Evolutionary conservation across 1,284 basidiomycete species (phyloP).

Genomic region (Blastosporella zonata): DNA sequence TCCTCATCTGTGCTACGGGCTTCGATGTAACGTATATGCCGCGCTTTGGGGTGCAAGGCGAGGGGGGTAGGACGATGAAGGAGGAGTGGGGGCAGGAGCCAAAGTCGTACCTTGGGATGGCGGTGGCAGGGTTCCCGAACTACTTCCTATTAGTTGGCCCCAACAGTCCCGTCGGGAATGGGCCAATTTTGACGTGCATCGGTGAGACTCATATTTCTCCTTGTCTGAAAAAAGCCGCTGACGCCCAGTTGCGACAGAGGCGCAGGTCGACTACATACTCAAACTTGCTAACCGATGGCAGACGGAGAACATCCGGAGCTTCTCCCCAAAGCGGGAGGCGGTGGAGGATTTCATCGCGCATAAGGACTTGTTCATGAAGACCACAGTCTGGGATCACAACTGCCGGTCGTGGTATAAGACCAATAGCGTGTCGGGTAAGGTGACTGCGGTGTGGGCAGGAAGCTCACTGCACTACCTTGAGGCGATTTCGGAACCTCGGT

Average conservation of each 20-base stretch:
- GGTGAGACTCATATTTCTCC: constrained; percentile 22
- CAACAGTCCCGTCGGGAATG: constrained; percentile 32
- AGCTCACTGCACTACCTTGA: constrained; percentile 33
- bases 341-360: constrained; percentile 29
- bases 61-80: constrained; percentile 20
- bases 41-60: constrained; percentile 29
- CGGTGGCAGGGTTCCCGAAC: constrained; percentile 29
- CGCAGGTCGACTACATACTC: constrained; percentile 31
- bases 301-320: constrained; percentile 32
- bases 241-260: constrained; percentile 20
- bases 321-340: constrained; percentile 29
- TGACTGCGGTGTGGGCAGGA: constrained; percentile 31
- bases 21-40: constrained; percentile 32
- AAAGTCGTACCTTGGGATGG: constrained; percentile 28
- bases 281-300: constrained; percentile 32
- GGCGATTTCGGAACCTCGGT: constrained; percentile 27
- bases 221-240: not conserved
- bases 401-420: constrained; percentile 34
- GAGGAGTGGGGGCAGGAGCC: constrained; percentile 30
- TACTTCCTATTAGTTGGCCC: constrained; percentile 31
- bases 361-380: constrained; percentile 31
- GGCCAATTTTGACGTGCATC: constrained; percentile 25
- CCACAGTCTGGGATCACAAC: constrained; percentile 27
- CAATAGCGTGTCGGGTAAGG: constrained; percentile 23
- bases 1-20: constrained; percentile 34